Base-by-base conservation (phyloP, 2,329 filamentous ascomycete genomes). In the Pseudogymnoascus sp. region DNA sequence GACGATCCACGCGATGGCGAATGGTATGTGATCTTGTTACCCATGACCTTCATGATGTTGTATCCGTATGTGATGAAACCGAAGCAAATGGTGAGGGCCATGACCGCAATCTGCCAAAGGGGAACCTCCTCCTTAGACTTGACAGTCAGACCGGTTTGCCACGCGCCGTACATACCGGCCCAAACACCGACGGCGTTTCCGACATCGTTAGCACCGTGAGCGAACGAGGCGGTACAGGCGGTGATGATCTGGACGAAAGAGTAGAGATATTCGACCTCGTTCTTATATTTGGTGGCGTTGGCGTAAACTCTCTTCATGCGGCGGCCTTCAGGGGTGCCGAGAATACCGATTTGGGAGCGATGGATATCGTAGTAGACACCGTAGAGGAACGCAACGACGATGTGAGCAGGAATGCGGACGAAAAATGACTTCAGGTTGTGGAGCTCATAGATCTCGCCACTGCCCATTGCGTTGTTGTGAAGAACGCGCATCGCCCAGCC, bases 21-120 rank as follows among this genome's bases (percentile, higher is more conserved):
- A 73, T 89, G 86, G 74, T 88, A 88, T 63, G 87, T 90, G 73
- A 90, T 86, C 75, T 89, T 89, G 80, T 91, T 92, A 61, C 89
- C 89, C 88, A 91, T 91, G 74, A 89, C 85, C 78, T 89, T 90
- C 88, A 91, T 91, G 76, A 91, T 91, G 78, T 91, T 91, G 78
- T 91, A 91, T 8, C 88, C 89, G 69, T 91, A 91, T 12, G 88
- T 91, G 71, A 86, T 79, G 63, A 91, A 80, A 68, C 88, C 89
- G 43, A 86, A 66, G 55, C 81, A 89, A 71, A 91, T 86, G 39
- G 79, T 83, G 1, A 78, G 73, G 26, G 84, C 80, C 11, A 89
- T 77, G 16, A 92, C 86, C 60, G 86, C 89, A 62, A 92, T 81
- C 74, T 91, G 88, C 90, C 90, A 93, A 52, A 89, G 71, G 3